Base-by-base conservation (phyloP, 1,139 yeast genomes). In the Zygosaccharomyces pseudobailii region DNA sequence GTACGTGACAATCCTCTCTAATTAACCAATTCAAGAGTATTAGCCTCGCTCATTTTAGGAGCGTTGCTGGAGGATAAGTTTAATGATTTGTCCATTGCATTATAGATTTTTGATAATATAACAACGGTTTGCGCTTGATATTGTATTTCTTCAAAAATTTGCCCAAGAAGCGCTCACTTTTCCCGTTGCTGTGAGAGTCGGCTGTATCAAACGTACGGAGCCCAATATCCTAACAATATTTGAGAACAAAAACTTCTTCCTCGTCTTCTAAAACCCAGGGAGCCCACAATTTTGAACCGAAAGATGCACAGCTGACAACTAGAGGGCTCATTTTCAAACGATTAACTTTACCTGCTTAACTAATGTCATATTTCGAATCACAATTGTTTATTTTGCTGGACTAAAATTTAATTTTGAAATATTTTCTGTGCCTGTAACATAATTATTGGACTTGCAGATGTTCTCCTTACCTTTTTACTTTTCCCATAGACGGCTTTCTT, bases 251-350 rank as follows among this genome's bases (percentile, higher is more conserved):
- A 30, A 63, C 49, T 45, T 56, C 42, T 36, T 71, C 68, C 44
- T 69, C 67, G 40, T 69, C 67, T 20, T 65, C 71, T 10, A 70
- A 37, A 3, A 72, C 70, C 78, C 78, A 75, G 20, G 64, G 66
- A 3, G 59, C 68, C 71, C 72, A 72, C 19, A 46, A 43, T 47
- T 70, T 71, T 24, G 58, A 49, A 7, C 80, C 80, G 53, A 59
- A 76, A 2, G 76, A 61, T 79, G 75, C 74, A 53, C 79, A 75
- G 32, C 80, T 80, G 17, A 75, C 71, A 44, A 76, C 69, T 19
- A 76, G 57, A 41, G 71, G 71, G 10, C 80, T 70, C 21, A 75
- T 63, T 45, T 69, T 65, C 32, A 76, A 64, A 0, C 36, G 7
- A 60, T 61, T 4, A 56, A 36, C 27, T 48, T 39, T n/a, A 51